A percentile compares a stretch with the other conserved stretches of the same genome.
These are phyloP conservation scores for Trichoderma hamatum DNA, from an alignment of 2,329 filamentous ascomycete genomes.

Conservation along the genomic window DNA sequence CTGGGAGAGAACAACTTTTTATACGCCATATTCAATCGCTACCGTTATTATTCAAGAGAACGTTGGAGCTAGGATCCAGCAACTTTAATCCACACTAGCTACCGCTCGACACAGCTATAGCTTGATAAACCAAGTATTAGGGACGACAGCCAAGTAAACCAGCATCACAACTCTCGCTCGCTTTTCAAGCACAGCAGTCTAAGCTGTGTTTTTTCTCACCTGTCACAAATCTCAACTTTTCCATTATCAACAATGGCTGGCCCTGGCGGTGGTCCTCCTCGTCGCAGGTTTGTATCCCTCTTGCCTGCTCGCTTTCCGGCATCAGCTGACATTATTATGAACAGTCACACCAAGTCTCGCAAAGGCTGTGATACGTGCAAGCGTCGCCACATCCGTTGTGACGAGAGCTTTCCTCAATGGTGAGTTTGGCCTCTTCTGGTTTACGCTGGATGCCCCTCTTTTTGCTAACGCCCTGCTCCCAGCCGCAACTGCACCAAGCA, in stretches of 20 bases:
- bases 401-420: conserved; percentile 98
- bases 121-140: neutral
- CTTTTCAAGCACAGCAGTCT: conserved; percentile 35
- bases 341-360: conserved; percentile 95
- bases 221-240: conserved; percentile 40
- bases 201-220: conserved; percentile 36
- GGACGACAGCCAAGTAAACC: conserved; percentile 1
- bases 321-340: conserved; percentile 26
- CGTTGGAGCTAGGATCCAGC: neutral
- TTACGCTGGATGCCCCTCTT: neutral
- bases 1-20: neutral
- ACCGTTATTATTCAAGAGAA: conserved; percentile 34
- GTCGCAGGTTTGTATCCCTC: conserved; percentile 57
- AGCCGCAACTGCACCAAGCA: conserved; percentile 99
- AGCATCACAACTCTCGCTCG: conserved; percentile 44
- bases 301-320: neutral
- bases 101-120: neutral
- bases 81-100: neutral
- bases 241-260: conserved; percentile 71
- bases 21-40: conserved; percentile 43
- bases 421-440: conserved; percentile 49
- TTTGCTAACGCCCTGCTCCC: conserved; percentile 31
- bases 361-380: conserved; percentile 98
- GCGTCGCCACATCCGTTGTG: conserved; percentile 93
- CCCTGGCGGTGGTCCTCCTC: conserved; percentile 90